Evolutionary conservation across 495 filamentous ascomycete genomes (phyloP), one percentile per base, ranked within the genome.

Genomic region (Annulohypoxylon nitens): DNA sequence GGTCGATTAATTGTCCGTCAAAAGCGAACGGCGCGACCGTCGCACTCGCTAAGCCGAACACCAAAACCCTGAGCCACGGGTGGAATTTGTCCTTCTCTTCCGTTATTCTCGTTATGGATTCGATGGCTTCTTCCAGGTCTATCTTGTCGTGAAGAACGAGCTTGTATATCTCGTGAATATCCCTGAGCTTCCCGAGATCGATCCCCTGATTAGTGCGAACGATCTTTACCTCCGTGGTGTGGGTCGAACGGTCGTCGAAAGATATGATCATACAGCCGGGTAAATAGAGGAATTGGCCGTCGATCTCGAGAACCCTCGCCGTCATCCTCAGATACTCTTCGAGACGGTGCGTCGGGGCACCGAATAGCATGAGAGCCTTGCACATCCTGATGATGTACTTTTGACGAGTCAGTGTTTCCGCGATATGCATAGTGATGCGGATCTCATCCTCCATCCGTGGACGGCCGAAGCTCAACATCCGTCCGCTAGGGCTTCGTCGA

Each of bases 261-360:
- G 93, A 94, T 67, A 97, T 91, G 69, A 98, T 93, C 95, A 98
- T 98, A 75, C 93, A 97, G 18, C 93, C 93, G 1, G 95, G 95
- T 23, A 97, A 90, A 77, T 97, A 98, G 47, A 97, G 81, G 75
- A 97, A 98, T 68, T 97, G 94, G 47, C 90, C 93, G 68, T 97
- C 92, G 53, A 98, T 94, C 79, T 95, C 92, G 50, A 98, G 86
- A 4, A 97, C 93, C 2, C 93, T 88, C 26, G 95, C 90, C 12
- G 93, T 93, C 93, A 95, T 97, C 62, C 86, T 90, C 91, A 98
- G 92, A 76, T 97, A 97, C 73, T 86, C 86, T 77, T 94, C 92
- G 16, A 94, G 78, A 9, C 92, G 86, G 74, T 94, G 92, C 0
- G 92, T 93, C 6, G 92, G 92, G 1, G 92, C 92, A 16, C 93